Percentiles rank a stretch among this genome's conserved stretches.
These are phyloP conservation scores for Singerocomus inundabilis DNA, from an alignment of 1,284 basidiomycete species.

Conservation along the genomic window DNA sequence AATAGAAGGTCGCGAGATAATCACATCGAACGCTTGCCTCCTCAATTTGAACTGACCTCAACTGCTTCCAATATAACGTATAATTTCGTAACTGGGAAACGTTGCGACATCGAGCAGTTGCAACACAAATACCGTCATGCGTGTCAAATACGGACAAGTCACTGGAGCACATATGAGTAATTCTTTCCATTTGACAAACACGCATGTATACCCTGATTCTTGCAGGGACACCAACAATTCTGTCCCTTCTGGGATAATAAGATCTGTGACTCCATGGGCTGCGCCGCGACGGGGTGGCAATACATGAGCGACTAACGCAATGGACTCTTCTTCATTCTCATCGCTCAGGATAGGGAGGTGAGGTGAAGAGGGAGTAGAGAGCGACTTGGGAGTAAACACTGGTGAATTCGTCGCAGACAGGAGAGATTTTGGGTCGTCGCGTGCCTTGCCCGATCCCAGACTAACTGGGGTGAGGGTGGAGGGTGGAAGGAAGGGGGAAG, in stretches of 20 bases:
- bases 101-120: conserved; percentile 28
- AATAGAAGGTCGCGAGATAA: not conserved
- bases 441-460: conserved; percentile 31
- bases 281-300: conserved; percentile 45
- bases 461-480: conserved; percentile 15
- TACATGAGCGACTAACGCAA: conserved; percentile 49
- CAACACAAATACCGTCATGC: conserved; percentile 44
- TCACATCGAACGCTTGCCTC: conserved; percentile 16
- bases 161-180: conserved; percentile 30
- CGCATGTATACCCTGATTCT: conserved; percentile 30
- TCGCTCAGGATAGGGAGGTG: conserved; percentile 14
- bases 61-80: conserved; percentile 18
- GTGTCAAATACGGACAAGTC: conserved; percentile 43
- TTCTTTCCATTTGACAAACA: not conserved
- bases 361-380: conserved; percentile 48
- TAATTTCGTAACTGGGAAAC: not conserved
- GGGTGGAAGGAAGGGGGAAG: conserved; percentile 28
- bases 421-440: conserved; percentile 38
- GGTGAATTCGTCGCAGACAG: conserved; percentile 48
- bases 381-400: conserved; percentile 37
- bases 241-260: conserved; percentile 44
- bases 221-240: conserved; percentile 51
- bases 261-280: conserved; percentile 41
- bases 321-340: conserved; percentile 18
- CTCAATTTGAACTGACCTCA: conserved; percentile 22